Conservation (phyloP, 306 rosid species). For the Mimosa pudica region DNA sequence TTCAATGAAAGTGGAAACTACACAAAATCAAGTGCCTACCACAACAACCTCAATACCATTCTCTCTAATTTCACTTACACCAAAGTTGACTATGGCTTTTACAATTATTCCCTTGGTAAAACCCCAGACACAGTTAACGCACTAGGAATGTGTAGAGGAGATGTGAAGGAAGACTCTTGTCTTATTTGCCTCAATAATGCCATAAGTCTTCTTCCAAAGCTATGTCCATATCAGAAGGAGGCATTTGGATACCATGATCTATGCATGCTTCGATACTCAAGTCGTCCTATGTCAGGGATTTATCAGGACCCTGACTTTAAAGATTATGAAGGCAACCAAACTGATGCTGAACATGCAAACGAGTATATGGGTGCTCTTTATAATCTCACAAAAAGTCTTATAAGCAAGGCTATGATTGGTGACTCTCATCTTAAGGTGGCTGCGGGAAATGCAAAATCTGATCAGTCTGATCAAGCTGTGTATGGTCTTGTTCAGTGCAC, state of each 20-base stretch:
- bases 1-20: slow-evolving; percentile 7
- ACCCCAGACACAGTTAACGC: not conserved
- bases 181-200: slow-evolving; percentile 37
- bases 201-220: not conserved
- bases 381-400: not conserved
- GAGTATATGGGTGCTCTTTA: not conserved
- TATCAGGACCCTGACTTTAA: not conserved
- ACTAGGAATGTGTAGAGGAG: slow-evolving; percentile 29
- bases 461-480: not conserved
- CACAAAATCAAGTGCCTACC: not conserved
- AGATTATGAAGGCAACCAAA: not conserved
- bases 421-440: slow-evolving; percentile 22
- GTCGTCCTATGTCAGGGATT: not conserved
- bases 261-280: slow-evolving; percentile 16
- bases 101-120: not conserved
- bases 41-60: not conserved
- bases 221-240: not conserved
- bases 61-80: slow-evolving; percentile 1
- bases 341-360: not conserved
- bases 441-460: not conserved
- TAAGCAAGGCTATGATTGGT: not conserved
- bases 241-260: not conserved
- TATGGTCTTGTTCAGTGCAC: slow-evolving; percentile 39
- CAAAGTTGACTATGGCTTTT: not conserved
- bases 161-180: slow-evolving; percentile 25